Evolutionary conservation across 2,329 filamentous ascomycete species (phyloP).

Genomic region (Cladophialophora bantiana): DNA sequence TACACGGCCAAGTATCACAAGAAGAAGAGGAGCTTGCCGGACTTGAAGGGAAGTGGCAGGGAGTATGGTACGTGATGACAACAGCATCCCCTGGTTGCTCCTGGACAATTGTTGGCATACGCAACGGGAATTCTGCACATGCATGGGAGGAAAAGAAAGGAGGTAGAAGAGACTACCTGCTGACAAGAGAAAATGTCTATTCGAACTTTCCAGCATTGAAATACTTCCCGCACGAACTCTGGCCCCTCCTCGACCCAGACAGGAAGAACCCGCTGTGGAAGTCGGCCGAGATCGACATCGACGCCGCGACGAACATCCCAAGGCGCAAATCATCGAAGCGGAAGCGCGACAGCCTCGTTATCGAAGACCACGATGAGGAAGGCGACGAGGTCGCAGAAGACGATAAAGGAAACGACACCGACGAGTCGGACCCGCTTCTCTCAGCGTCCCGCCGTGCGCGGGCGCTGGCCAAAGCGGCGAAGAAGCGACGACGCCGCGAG

Average conservation of each 20-base stretch:
- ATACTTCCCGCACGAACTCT: conserved; percentile 66
- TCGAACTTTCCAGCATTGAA: conserved; percentile 53
- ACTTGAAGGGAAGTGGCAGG: conserved; percentile 54
- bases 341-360: conserved; percentile 40
- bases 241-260: conserved; percentile 59
- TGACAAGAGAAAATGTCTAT: not conserved
- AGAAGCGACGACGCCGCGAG: conserved; percentile 23
- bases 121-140: not conserved
- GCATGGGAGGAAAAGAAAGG: not conserved
- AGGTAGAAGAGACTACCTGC: not conserved
- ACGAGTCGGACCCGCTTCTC: conserved; percentile 30
- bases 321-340: conserved; percentile 42
- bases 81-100: too few species aligned
- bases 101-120: not conserved
- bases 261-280: conserved; percentile 48
- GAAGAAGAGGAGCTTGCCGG: conserved; percentile 62
- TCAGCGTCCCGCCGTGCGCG: conserved; percentile 26
- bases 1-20: conserved; percentile 64
- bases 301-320: conserved; percentile 21
- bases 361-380: conserved; percentile 44
- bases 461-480: conserved; percentile 22
- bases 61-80: conserved; percentile 59
- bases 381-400: conserved; percentile 51
- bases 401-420: conserved; percentile 43
- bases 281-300: conserved; percentile 41